Evolutionary conservation across 1,284 basidiomycete genomes (phyloP).

Genomic region (Heterobasidion occidentale): DNA sequence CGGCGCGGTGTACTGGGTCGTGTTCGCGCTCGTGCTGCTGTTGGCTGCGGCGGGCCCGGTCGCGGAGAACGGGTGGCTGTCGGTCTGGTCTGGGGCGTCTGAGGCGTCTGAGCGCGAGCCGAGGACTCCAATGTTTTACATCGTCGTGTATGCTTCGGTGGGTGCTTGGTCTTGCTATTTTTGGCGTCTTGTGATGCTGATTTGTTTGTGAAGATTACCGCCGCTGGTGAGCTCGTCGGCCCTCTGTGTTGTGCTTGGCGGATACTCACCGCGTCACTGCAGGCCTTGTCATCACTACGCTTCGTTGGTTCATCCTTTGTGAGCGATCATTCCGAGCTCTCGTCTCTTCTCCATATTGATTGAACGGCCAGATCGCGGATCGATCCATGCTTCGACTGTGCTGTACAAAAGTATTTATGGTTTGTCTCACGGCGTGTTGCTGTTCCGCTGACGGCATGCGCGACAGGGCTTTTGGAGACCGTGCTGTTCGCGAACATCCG

Average conservation of each 20-base stretch:
- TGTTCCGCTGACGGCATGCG: slow-evolving; percentile 5
- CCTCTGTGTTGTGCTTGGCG: not conserved
- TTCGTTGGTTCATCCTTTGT: slow-evolving; percentile 65
- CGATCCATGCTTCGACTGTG: slow-evolving; percentile 59
- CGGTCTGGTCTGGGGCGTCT: slow-evolving; percentile 61
- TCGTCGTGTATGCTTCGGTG: slow-evolving; percentile 67
- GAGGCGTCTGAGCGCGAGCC: slow-evolving; percentile 23
- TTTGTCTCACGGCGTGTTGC: slow-evolving; percentile 13
- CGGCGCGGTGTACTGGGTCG: slow-evolving; percentile 58
- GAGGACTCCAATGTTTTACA: slow-evolving; percentile 63
- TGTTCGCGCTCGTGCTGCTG: slow-evolving; percentile 52
- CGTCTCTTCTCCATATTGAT: not conserved
- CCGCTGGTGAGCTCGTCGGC: slow-evolving; percentile 23
- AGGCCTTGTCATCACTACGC: slow-evolving; percentile 59
- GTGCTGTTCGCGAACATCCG: slow-evolving; percentile 88
- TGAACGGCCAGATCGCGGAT: slow-evolving; percentile 44
- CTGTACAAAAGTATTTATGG: slow-evolving; percentile 59
- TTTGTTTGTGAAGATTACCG: slow-evolving; percentile 28
- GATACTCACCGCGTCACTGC: not conserved
- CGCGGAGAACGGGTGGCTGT: slow-evolving; percentile 78
- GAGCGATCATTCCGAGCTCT: slow-evolving; percentile 17
- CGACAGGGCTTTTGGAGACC: slow-evolving; percentile 63
- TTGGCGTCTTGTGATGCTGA: slow-evolving; percentile 5
- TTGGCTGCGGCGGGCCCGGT: slow-evolving; percentile 71
- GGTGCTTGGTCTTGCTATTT: slow-evolving; percentile 13